Evolutionary conservation across 2,329 filamentous ascomycete species (phyloP), one percentile per base, ranked within the genome.

Genomic region (Aureobasidium melanogenum): DNA sequence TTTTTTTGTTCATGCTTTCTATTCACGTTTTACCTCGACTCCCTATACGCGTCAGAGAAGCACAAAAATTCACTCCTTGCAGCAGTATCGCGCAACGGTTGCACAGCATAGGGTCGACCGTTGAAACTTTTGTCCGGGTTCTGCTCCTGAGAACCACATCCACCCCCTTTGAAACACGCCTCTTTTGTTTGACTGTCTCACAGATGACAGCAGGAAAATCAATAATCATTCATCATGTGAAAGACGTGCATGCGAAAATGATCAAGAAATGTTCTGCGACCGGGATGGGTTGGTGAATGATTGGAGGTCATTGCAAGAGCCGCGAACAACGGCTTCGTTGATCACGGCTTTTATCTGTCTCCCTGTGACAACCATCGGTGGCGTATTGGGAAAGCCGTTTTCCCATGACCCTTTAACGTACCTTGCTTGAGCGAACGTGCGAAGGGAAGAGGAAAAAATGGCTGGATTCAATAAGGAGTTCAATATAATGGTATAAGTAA

Each of bases 371-470:
- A 59, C 56, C 56, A 59, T 44, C 56, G 24, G 22, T 48, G 26
- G 44, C 56, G 43, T 50, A 59, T 59, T 59, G 44, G 56, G 56
- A 43, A 50, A 59, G 44, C 56, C 56, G 56, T 59, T 59, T 48
- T 59, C 9, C 19, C 36, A 7, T 59, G 56, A 59, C 56, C 56
- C 56, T 50, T 58, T 50, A 50, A 50, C 56, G 56, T 59, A 34
- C 56, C 56, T 48, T 50, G 44, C 56, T 24, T 59, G 28, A 19
- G 14, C 17, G 56, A 48, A 59, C 28, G 41, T 46, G 55, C 38
- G 41, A 28, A 47, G 22, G 38, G 32, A 56, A 26, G 38, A 43
- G 26, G 26, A 58, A 58, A 58, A 47, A 47, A 43, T 58, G 55
- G 55, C 55, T 58, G 55, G 55, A 38, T 32, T 24, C 41, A 58